Evolutionary conservation across 306 rosid species (phyloP).

Genomic region (Geum urbanum): DNA sequence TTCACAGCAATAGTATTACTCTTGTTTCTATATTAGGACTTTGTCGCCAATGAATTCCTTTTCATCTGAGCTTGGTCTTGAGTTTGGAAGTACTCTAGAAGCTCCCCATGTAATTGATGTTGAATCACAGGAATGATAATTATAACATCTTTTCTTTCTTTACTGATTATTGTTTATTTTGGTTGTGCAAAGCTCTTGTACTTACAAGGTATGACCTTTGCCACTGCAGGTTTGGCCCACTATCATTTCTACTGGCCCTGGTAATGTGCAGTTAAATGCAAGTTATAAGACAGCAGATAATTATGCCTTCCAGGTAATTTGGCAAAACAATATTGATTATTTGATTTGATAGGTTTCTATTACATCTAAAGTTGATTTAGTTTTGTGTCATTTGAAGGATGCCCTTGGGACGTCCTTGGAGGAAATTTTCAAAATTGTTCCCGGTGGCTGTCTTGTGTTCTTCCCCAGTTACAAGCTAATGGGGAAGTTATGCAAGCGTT

Average conservation of each 20-base stretch:
- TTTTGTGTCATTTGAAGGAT: constrained; percentile 51
- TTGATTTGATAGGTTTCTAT: constrained; percentile 10
- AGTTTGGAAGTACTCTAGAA: constrained; percentile 79
- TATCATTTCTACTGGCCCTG: constrained; percentile 72
- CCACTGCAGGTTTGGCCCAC: constrained; percentile 84
- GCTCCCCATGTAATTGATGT: constrained; percentile 92
- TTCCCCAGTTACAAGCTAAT: constrained; percentile 92
- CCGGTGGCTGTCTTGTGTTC: constrained; percentile 93
- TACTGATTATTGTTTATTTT: constrained; percentile 22
- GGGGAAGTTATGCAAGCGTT: constrained; percentile 79
- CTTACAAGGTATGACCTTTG: constrained; percentile 26
- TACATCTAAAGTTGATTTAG: constrained; percentile 14
- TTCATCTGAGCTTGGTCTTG: constrained; percentile 92
- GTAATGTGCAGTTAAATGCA: constrained; percentile 79
- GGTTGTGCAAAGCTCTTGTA: constrained; percentile 24
- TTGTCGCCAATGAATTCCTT: constrained; percentile 87
- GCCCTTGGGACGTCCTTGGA: constrained; percentile 84
- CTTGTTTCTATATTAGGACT: constrained; percentile 50
- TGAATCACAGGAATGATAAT: constrained; percentile 60
- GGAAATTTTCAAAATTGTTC: constrained; percentile 73
- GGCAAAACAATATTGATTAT: constrained; percentile 13
- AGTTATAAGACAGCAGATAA: constrained; percentile 89
- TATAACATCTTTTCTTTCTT: constrained; percentile 19
- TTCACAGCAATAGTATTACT: constrained; percentile 10
- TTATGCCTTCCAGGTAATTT: constrained; percentile 74